Evolutionary conservation across 1,284 basidiomycete species (phyloP), one percentile per base, ranked within the genome.

Genomic region (Laetiporus sulphureus): DNA sequence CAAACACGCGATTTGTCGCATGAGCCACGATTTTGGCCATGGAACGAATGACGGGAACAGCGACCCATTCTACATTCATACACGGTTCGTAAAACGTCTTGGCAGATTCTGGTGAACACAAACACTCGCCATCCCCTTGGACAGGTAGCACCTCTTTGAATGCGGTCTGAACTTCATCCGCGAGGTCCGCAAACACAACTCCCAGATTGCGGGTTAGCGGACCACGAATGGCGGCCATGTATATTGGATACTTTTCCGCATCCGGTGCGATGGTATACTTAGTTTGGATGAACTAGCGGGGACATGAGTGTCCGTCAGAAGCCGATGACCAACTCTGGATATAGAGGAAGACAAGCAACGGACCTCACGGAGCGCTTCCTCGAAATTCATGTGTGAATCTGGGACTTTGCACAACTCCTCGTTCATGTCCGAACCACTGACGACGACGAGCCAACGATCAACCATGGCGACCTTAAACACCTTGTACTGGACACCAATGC

Each of bases 1-100:
- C 64, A 41, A 75, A 69, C 8, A 68, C 64, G 31, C 71, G 62
- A 49, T 71, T 73, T 45, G 62, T 69, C 22, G 67, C 61, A 21
- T 69, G 59, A 7, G 68, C 66, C 31, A 73, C 62, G 22, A 72
- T 51, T 31, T 63, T 55, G 21, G 62, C 64, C 61, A 72, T 66
- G 11, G 61, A 62, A 21, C 58, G 48, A 38, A 67, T 63, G 16
- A 63, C 50, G 10, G 57, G 57, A 4, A 68, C 36, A 5, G 42
- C 49, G 13, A 49, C 41, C 43, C 56, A 59, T 40, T 64, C 40
- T 27, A 15, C 31, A 32, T 32, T 18, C 7, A 18, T 15, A 27
- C 27, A 4, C 7, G 37, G 20, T 32, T 5, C 13, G 8, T 12
- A 29, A 13, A 16, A 22, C 20, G 4, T 16, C n/a, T 15, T 27